phyloP scores from a whole-genome alignment of 2,329 filamentous ascomycete species.

The Tolypocladium pustulatum region DNA sequence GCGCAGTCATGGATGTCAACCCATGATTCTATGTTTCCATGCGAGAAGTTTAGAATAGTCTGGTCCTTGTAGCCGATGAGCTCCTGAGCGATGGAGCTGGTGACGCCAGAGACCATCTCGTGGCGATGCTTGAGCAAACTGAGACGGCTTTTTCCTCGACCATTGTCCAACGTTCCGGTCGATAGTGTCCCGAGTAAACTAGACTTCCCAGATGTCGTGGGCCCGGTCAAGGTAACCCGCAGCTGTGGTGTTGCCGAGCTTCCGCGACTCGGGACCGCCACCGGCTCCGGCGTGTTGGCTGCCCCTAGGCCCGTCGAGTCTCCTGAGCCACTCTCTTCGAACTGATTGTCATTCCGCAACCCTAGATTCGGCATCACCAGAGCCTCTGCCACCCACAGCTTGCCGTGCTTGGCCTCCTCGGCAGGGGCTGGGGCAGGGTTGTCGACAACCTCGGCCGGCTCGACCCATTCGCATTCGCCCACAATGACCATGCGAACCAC shows the following conservation, averaged over 20 bases:
- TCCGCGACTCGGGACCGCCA: conserved; percentile 24
- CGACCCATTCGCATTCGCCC: conserved; percentile 70
- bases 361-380: conserved; percentile 67
- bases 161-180: conserved; percentile 83
- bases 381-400: conserved; percentile 82
- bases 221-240: conserved; percentile 76
- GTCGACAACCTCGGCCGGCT: conserved; percentile 24
- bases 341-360: conserved; percentile 8
- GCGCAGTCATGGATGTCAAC: conserved; percentile 81
- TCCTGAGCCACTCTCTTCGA: background rate
- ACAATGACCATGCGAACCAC: conserved; percentile 75
- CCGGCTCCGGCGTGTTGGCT: conserved; percentile 2
- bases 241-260: conserved; percentile 61
- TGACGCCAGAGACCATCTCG: conserved; percentile 83
- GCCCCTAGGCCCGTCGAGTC: background rate
- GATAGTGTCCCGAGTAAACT: conserved; percentile 81
- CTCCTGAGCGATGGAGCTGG: conserved; percentile 90
- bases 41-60: conserved; percentile 70
- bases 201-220: conserved; percentile 87
- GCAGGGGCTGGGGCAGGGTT: conserved; percentile 11
- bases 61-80: conserved; percentile 67
- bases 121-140: conserved; percentile 87
- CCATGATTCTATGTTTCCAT: conserved; percentile 84
- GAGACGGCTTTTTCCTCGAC: conserved; percentile 77
- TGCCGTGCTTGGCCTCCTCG: conserved; percentile 27